Base-by-base conservation (phyloP, 2,329 filamentous ascomycete species). In the Cercospora berteroae region DNA sequence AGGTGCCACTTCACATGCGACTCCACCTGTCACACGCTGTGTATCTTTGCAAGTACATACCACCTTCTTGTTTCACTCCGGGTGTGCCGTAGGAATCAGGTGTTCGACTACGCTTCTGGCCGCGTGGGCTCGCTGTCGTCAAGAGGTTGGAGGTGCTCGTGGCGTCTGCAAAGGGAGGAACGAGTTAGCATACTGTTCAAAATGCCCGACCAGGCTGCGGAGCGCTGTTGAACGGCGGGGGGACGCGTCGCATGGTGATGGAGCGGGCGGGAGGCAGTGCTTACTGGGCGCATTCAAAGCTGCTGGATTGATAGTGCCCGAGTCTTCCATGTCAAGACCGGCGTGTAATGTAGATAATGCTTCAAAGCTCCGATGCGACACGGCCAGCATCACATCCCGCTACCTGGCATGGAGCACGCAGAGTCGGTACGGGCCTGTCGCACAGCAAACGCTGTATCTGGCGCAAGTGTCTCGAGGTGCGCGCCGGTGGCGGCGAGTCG, bases 271-370 rank as follows among this genome's bases (percentile, higher is more conserved):
- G 48, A 65, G 42, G 56, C 23, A 59, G 48, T 55, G 72, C 77
- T 73, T 89, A 94, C 91, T 88, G 84, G 89, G 83, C 79, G 89
- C 89, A 83, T 90, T 93, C 83, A 96, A 86, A 72, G 90, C 91
- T 77, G 92, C 92, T 79, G 93, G 93, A 85, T 96, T 92, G 85
- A 96, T 95, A 78, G 93, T 96, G 79, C 90, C 91, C 84, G 90
- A 90, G 80, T 92, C 90, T 86, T 91, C 90, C 76, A 85, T 83
- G 71, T 68, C 69, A 61, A 72, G 71, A 75, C 73, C 69, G 70
- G 69, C 70, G 66, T 72, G 72, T 69, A 69, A 67, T 67, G 74
- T 73, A 71, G 72, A 68, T 67, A 73, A 72, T 69, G 71, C 69
- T 72, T 73, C 69, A 66, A 67, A 71, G 70, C 68, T 72, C 62